These are phyloP conservation scores for Colletotrichum sp. DNA, from an alignment of 2,329 filamentous ascomycete species.

Conservation along the genomic window DNA sequence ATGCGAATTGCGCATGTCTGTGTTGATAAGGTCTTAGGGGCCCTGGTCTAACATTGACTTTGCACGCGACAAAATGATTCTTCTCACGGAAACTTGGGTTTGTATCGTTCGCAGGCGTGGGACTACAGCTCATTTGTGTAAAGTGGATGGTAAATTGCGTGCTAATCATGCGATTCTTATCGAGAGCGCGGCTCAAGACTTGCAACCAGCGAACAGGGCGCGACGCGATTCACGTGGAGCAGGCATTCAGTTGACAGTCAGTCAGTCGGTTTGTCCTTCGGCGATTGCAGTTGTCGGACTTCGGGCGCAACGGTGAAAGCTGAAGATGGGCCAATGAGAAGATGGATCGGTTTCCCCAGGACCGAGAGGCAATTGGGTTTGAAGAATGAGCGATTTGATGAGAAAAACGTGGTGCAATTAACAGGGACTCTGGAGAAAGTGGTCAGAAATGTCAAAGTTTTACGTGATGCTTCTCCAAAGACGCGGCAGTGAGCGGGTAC, in stretches of 20 bases:
- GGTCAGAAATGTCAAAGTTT: neutral
- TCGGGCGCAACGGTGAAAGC: neutral
- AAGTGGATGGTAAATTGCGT: neutral
- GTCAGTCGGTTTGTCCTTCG: neutral
- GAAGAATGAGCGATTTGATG: conserved; percentile 6
- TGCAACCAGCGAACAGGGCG: neutral
- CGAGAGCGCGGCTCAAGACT: neutral
- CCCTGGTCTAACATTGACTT: neutral
- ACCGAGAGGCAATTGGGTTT: neutral
- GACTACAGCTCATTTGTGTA: neutral
- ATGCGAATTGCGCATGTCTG: neutral
- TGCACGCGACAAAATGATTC: neutral
- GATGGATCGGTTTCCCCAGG: neutral
- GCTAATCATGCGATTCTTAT: neutral
- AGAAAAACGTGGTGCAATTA: neutral
- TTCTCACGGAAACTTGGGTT: neutral
- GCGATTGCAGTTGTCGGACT: neutral
- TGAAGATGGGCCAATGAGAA: neutral
- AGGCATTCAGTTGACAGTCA: neutral
- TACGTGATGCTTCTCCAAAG: conserved; percentile 8
- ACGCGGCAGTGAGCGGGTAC: neutral
- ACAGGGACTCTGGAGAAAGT: conserved; percentile 13
- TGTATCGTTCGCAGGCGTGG: neutral
- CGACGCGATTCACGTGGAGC: neutral
- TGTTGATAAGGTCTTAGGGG: neutral